A percentile compares a stretch with the other conserved stretches of the same genome.
phyloP scores from a whole-genome alignment of 345 rosid genomes.

The Salix exigua region DNA sequence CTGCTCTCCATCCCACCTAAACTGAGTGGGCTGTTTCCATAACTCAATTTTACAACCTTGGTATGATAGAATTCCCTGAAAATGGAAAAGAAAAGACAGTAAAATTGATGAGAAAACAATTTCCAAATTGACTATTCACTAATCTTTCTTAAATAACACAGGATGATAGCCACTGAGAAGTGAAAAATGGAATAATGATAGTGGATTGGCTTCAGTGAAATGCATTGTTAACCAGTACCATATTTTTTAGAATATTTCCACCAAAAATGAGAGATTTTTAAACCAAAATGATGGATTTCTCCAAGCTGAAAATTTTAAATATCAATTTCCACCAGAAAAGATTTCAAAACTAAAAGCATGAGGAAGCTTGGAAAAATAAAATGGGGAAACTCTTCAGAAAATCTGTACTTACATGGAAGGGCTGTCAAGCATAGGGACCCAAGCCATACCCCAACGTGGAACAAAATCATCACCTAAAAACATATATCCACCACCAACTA shows the following conservation, averaged over 20 bases:
- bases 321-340: neutral
- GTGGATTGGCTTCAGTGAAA: neutral
- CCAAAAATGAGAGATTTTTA: neutral
- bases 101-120: conserved; percentile 1
- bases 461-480: conserved; percentile 82
- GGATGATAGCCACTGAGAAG: neutral
- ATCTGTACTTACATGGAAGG: conserved; percentile 53
- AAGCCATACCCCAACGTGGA: conserved; percentile 66
- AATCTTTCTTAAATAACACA: neutral
- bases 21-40: conserved; percentile 53
- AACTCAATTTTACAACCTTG: conserved; percentile 52
- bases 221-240: neutral
- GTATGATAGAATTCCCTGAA: conserved; percentile 60
- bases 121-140: neutral
- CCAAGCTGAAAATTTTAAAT: neutral
- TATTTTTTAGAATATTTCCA: neutral
- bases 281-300: neutral
- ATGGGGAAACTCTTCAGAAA: conserved; percentile 6
- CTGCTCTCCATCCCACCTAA: conserved; percentile 41
- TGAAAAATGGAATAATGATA: neutral
- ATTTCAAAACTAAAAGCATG: neutral
- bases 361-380: neutral
- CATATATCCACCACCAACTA: conserved; percentile 66
- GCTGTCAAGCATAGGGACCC: conserved; percentile 72
- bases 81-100: neutral